phyloP scores from a whole-genome alignment of 225 moss, liverwort and hornwort species.

The Ulota crispa region DNA sequence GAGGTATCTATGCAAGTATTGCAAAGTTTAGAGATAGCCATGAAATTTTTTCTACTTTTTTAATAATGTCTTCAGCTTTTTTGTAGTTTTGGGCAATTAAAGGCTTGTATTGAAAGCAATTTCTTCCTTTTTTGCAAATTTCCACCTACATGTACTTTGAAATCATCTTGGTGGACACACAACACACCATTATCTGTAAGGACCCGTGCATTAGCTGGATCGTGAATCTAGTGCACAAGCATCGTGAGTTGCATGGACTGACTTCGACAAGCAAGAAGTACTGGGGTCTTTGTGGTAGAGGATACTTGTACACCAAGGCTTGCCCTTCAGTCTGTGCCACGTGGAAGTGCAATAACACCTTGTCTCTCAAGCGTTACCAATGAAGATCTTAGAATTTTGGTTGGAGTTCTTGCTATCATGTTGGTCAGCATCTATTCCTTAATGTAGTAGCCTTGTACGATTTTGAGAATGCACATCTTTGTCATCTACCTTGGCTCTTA shows the following conservation, averaged over 20 bases:
- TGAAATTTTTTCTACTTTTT: too few relatives aligned
- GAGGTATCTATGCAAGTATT: too few relatives aligned
- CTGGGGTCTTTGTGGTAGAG: slow-evolving; percentile 82
- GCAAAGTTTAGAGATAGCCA: too few relatives aligned
- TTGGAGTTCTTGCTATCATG: slow-evolving; percentile 19
- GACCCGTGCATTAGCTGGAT: slow-evolving; percentile 94
- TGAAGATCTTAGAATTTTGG: slow-evolving; percentile 38
- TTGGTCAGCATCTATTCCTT: slow-evolving; percentile 26
- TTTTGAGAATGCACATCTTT: slow-evolving; percentile 24
- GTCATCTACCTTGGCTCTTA: too few relatives aligned
- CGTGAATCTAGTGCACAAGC: slow-evolving; percentile 85
- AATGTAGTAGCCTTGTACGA: slow-evolving; percentile 20
- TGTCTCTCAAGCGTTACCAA: too few relatives aligned
- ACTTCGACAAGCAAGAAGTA: slow-evolving; percentile 90
- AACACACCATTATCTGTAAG: slow-evolving; percentile 71
- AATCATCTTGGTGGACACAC: slow-evolving; percentile 69
- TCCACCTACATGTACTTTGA: slow-evolving; percentile 93
- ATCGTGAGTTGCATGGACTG: slow-evolving; percentile 85
- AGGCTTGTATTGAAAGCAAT: too few relatives aligned
- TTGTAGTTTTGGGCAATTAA: too few relatives aligned
- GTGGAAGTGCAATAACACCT: slow-evolving; percentile 80
- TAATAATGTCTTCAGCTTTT: too few relatives aligned
- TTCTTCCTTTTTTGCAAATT: too few relatives aligned
- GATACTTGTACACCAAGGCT: slow-evolving; percentile 84
- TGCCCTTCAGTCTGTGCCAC: slow-evolving; percentile 79